Base-by-base conservation (phyloP, 345 rosid genomes). In the Sisymbrium irio region DNA sequence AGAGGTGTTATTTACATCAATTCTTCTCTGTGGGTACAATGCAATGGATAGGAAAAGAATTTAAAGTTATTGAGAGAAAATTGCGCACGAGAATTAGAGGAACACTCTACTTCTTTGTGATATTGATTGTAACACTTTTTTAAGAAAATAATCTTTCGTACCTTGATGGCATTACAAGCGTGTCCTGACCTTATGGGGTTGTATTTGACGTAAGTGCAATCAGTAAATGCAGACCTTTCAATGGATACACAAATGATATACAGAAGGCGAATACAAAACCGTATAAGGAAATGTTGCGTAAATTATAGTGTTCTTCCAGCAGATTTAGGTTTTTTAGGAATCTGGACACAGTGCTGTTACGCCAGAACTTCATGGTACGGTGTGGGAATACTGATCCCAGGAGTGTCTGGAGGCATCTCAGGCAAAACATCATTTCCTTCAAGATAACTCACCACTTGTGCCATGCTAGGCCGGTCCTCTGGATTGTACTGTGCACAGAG, bases 401-500 rank as follows among this genome's bases (percentile, higher is more conserved):
- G 78, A 22, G 81, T 78, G 14, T 78, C 74, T 41, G 78, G 60
- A 60, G 81, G 74, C 65, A 78, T 66, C n/a, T 78, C 81, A 72
- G 81, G 78, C 64, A 78, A 60, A 14, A 41, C 70, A 61, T 66
- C 75, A 56, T 88, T 85, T 4, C 89, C 91, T 1, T 89, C 83
- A 67, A 95, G 82, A 81, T 69, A 91, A 72, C 85, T 76, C 45
- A 88, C 83, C 15, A 85, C 87, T 56, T 89, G 91, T 55, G 88
- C 77, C 86, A 88, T 92, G 10, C 72, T 78, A 13, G 99, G 97
- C 71, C 97, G 62, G 36, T 76, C 84, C 69, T 63, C 49, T 0
- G 89, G 82, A 13, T 71, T 65, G 57, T 83, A 80, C 63, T 83
- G 88, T 10, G 89, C 89, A 60, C 97, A 95, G 45, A 89, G 40